phyloP scores from a whole-genome alignment of 2,329 filamentous ascomycete genomes.

The Aspergillus pseudonomiae region DNA sequence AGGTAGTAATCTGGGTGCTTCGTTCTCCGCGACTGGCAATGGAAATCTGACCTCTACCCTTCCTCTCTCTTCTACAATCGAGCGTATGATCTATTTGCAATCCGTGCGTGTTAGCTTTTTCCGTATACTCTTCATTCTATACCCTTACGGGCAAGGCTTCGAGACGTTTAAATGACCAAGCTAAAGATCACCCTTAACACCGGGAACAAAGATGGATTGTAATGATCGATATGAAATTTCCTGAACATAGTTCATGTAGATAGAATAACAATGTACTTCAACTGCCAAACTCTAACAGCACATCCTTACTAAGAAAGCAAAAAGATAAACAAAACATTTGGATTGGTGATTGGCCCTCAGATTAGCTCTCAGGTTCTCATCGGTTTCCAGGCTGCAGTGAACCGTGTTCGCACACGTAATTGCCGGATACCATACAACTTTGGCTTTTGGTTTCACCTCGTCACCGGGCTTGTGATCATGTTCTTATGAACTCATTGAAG shows the following conservation, averaged over 20 bases:
- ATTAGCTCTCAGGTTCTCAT: slow-evolving; percentile 53
- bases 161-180: background rate
- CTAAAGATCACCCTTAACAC: background rate
- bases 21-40: background rate
- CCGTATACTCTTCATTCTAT: background rate
- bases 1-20: background rate
- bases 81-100: background rate
- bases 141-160: background rate
- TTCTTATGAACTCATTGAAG: background rate
- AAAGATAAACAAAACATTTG: background rate
- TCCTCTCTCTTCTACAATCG: background rate
- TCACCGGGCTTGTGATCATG: slow-evolving; percentile 38
- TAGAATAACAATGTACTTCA: background rate
- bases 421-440: slow-evolving; percentile 49
- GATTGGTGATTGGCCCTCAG: slow-evolving; percentile 36
- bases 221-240: background rate
- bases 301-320: background rate
- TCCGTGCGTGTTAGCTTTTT: background rate
- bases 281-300: background rate
- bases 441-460: slow-evolving; percentile 48
- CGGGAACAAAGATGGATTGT: background rate
- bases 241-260: background rate
- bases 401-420: slow-evolving; percentile 17
- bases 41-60: background rate
- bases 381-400: slow-evolving; percentile 40